Conservation (phyloP, 306 rosid species). For the Dryas octopetala region DNA sequence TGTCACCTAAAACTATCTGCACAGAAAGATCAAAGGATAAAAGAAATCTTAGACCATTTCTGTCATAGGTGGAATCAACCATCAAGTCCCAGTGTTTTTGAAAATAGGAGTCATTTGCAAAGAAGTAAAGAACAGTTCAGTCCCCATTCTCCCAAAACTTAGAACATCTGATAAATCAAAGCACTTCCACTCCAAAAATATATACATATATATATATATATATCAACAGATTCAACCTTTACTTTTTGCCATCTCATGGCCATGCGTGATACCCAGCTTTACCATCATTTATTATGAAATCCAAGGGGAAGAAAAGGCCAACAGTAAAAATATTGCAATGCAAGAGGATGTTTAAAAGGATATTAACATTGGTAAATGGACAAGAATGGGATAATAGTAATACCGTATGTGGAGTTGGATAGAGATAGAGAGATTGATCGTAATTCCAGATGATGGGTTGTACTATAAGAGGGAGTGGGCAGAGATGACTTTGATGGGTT, state of each 20-base stretch:
- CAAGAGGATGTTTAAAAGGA: too few relatives aligned
- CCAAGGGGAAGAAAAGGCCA: not conserved
- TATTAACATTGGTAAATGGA: not conserved
- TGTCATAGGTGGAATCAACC: slow-evolving; percentile 3
- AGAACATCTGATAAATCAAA: not conserved
- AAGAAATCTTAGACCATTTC: slow-evolving; percentile 14
- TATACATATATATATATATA: too few relatives aligned
- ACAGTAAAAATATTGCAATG: not conserved
- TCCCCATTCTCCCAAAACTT: not conserved
- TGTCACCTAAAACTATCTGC: slow-evolving; percentile 85
- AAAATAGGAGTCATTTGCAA: not conserved
- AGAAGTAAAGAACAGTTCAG: not conserved
- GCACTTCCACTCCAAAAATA: not conserved
- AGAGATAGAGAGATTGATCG: slow-evolving; percentile 80
- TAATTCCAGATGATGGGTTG: slow-evolving; percentile 94
- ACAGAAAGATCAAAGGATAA: slow-evolving; percentile 29
- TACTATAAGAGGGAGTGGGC: slow-evolving; percentile 76
- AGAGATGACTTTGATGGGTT: slow-evolving; percentile 95
- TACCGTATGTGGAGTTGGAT: slow-evolving; percentile 96
- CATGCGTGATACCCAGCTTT: not conserved
- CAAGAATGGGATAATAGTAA: slow-evolving; percentile 13
- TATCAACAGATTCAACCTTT: not conserved
- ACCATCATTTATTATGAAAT: not conserved
- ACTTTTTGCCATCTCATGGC: not conserved
- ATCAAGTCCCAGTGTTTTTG: not conserved